Conservation (phyloP, 306 rosid genomes). For the Senna siamea region DNA sequence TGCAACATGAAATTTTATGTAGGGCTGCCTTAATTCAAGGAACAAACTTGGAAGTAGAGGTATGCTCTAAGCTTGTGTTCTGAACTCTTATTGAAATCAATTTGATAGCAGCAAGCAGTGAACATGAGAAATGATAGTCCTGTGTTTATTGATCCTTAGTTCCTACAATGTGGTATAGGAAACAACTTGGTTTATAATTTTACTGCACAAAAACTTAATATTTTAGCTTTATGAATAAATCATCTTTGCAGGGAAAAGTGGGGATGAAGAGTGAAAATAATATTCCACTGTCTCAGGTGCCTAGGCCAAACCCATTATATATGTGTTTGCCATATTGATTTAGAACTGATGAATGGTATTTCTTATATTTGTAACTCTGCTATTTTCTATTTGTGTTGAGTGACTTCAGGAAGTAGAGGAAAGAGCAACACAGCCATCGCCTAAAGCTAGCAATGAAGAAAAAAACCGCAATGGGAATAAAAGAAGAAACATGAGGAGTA, state of each 20-base stretch:
- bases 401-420: slow-evolving; percentile 51
- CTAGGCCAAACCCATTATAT: slow-evolving; percentile 8
- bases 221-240: not conserved
- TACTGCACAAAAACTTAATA: not conserved
- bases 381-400: slow-evolving; percentile 17
- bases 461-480: slow-evolving; percentile 35
- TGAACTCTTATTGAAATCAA: not conserved
- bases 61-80: slow-evolving; percentile 24
- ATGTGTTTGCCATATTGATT: not conserved
- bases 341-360: slow-evolving; percentile 13
- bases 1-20: slow-evolving; percentile 63
- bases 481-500: slow-evolving; percentile 50
- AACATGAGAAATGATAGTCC: too few species aligned
- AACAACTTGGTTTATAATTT: too few species aligned
- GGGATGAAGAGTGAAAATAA: slow-evolving; percentile 35
- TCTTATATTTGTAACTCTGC: not conserved
- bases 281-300: slow-evolving; percentile 50
- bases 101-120: too few species aligned
- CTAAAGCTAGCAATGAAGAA: slow-evolving; percentile 28
- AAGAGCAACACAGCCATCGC: slow-evolving; percentile 19
- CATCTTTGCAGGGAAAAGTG: slow-evolving; percentile 47
- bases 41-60: slow-evolving; percentile 45
- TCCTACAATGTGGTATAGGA: too few species aligned
- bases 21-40: slow-evolving; percentile 59
- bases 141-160: too few species aligned